These are phyloP conservation scores for Diaporthe ampelina DNA, from an alignment of 2,329 filamentous ascomycete genomes.

Conservation along the genomic window DNA sequence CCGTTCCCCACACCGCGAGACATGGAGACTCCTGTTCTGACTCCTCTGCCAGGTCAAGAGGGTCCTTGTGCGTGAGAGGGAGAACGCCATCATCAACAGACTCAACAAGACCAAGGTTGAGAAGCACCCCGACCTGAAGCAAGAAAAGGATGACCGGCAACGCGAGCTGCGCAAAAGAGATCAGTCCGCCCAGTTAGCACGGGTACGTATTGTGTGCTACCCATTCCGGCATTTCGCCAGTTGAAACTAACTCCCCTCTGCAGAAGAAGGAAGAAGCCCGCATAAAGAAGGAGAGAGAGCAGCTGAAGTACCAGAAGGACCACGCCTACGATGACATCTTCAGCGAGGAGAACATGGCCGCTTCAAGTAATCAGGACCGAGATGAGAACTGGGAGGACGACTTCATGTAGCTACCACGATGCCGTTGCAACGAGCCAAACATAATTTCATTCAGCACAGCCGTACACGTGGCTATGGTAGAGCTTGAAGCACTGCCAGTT, in stretches of 20 bases:
- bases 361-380: conserved; percentile 88
- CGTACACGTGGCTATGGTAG: no score
- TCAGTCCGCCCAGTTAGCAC: conserved; percentile 70
- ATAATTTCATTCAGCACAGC: neutral
- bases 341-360: conserved; percentile 82
- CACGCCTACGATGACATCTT: conserved; percentile 97
- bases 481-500: neutral
- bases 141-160: conserved; percentile 84
- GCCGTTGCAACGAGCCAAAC: neutral
- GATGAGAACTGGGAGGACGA: conserved; percentile 86
- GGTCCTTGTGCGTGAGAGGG: conserved; percentile 82
- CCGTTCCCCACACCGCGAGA: neutral
- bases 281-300: conserved; percentile 83
- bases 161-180: conserved; percentile 81
- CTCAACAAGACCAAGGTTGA: conserved; percentile 97
- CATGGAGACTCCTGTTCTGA: neutral
- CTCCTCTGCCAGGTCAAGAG: conserved; percentile 74
- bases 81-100: conserved; percentile 95
- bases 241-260: conserved; percentile 9
- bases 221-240: neutral
- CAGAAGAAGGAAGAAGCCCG: conserved; percentile 83
- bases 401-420: conserved; percentile 79
- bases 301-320: conserved; percentile 95
- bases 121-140: conserved; percentile 84
- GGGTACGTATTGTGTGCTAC: conserved; percentile 64